Conservation (phyloP, 108 stramenopile species). For the Bacterosira constricta region DNA sequence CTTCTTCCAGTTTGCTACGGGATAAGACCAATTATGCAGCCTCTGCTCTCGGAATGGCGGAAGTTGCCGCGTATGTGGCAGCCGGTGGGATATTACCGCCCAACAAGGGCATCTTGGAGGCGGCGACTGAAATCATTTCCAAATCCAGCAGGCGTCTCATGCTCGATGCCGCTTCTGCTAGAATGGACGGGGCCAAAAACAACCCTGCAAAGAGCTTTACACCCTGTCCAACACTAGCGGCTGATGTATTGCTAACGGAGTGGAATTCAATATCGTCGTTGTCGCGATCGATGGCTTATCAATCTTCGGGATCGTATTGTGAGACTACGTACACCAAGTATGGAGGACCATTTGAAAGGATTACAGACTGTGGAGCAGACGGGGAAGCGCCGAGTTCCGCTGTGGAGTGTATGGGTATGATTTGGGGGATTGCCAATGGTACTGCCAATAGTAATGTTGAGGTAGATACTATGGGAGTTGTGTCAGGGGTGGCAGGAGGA, state of each 20-base stretch:
- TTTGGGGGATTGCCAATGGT: conserved; percentile 22
- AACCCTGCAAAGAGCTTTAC: conserved; percentile 11
- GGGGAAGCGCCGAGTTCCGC: conserved; percentile 12
- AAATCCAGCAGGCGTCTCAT: background rate
- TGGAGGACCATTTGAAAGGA: conserved; percentile 33
- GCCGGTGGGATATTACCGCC: conserved; percentile 31
- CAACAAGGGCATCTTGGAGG: background rate
- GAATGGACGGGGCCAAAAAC: background rate
- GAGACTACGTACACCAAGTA: conserved; percentile 24
- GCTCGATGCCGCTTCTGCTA: too few species aligned
- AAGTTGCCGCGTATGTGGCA: conserved; percentile 38
- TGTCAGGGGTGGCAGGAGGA: too few species aligned
- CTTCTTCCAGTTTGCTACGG: background rate
- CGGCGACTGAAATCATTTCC: conserved; percentile 1
- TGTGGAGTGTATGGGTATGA: conserved; percentile 17
- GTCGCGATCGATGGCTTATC: conserved; percentile 35
- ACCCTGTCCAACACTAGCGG: conserved; percentile 25
- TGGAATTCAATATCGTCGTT: conserved; percentile 35
- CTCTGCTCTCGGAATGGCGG: conserved; percentile 1
- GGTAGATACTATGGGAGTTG: background rate
- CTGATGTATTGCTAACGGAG: conserved; percentile 7
- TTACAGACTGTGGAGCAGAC: background rate
- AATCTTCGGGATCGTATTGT: conserved; percentile 36
- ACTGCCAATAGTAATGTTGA: background rate
- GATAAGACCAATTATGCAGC: background rate